Percentiles rank a stretch among this genome's conserved stretches.
These are phyloP conservation scores for Leptodermis oblonga DNA, from an alignment of 257 asterid genomes.

Conservation along the genomic window DNA sequence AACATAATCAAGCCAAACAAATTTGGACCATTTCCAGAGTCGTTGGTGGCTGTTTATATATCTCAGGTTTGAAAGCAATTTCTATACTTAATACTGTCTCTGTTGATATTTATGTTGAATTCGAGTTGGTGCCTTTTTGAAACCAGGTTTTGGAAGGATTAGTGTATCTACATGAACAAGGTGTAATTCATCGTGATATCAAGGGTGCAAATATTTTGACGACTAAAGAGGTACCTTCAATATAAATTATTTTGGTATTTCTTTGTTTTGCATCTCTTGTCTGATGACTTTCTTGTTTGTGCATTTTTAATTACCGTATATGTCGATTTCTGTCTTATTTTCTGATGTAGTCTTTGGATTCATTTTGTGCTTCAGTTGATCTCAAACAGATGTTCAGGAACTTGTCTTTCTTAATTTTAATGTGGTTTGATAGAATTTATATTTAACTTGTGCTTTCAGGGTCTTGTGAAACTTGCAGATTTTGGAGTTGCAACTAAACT, in stretches of 20 bases:
- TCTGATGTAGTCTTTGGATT: not conserved
- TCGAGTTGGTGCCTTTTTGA: not conserved
- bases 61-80: conserved; percentile 70
- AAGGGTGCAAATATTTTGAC: conserved; percentile 98
- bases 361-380: conserved; percentile 6
- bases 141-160: conserved; percentile 93
- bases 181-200: conserved; percentile 98
- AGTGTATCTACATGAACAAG: conserved; percentile 97
- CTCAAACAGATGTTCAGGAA: not conserved
- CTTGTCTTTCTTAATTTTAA: not conserved
- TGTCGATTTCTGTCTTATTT: conserved; percentile 2
- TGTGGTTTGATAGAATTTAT: not conserved
- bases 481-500: conserved; percentile 98
- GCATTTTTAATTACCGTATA: not conserved
- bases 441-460: conserved; percentile 60
- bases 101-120: conserved; percentile 19
- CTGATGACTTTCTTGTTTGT: not conserved
- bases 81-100: conserved; percentile 15
- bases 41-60: conserved; percentile 89
- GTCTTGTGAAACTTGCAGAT: conserved; percentile 99
- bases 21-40: conserved; percentile 99
- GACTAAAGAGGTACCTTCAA: conserved; percentile 79
- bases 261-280: not conserved
- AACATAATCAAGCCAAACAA: conserved; percentile 94
- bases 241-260: not conserved